Base-by-base conservation (phyloP, 164 flowering plant genomes). In the grape (Vitis vinifera) region DNA sequence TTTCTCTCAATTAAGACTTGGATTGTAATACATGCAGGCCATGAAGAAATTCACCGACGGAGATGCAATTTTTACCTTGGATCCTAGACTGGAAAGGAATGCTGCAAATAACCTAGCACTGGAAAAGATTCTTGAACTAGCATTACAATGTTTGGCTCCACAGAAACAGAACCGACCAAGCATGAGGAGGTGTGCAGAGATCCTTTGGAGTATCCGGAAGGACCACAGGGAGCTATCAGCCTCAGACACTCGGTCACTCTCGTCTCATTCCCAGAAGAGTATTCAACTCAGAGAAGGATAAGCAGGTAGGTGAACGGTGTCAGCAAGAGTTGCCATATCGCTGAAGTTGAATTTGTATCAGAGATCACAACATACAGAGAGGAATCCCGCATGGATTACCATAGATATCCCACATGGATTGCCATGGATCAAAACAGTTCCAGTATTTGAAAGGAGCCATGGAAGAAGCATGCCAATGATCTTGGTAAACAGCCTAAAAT, bases 201-300 rank as follows among this genome's bases (percentile, higher is more conserved):
- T 91, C 62, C 89, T 95, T 2, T 93, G 99, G 98, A 65, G 85
- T 63, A 84, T 95, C 68, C 92, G 99, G 16, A 93, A 90, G 75
- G 98, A 93, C 65, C 84, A 85, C 79, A 85, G 81, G 75, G 94
- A 89, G 65, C 66, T 75, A 59, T 51, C 73, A 19, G 84, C 80
- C 73, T 66, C 78, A 17, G 89, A 82, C 62, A 49, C 72, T 17
- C 77, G 47, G 23, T 80, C 88, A 8, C 62, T 76, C 29, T 83
- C 88, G 19, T 74, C 84, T 50, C 55, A 49, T 71, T 83, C 93
- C 58, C 69, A 61, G 27, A 77, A 51, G 64, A 80, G 75, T 63
- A 1, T 17, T 62, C 77, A 73, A 16, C 15, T 70, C 14, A 65
- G 72, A 77, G 86, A 81, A 68, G 62, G 75, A 29, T 69, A 67